Base-by-base conservation (phyloP, 495 filamentous ascomycete genomes). In the Lasiosphaeris hirsuta region DNA sequence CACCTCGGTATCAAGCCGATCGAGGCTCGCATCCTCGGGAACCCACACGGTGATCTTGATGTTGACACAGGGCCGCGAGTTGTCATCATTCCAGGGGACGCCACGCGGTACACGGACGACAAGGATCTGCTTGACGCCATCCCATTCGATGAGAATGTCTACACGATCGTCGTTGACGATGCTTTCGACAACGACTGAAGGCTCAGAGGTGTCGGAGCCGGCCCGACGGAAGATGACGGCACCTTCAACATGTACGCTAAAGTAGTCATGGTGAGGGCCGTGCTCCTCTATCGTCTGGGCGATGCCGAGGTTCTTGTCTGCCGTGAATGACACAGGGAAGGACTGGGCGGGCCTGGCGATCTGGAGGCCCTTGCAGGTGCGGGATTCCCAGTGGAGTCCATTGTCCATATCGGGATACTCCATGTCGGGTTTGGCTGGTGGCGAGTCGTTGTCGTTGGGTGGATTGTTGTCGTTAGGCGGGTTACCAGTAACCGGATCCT, bases 11-110 rank as follows among this genome's bases (percentile, higher is more conserved):
- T n/a, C 10, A 11, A 80, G 59, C 1, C 9, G 45, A 3, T 62
- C 49, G 5, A 79, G 66, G 14, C 45, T 46, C 1, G 60, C 66
- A 43, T 58, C 56, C 18, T 63, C 58, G 40, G 77, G 76, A 0
- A 77, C 71, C 73, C 74, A 78, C 40, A 73, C 60, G 9, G 75
- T 80, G 11, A 63, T 61, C 10, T 62, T 63, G 44, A 80, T 56
- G 34, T 66, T 69, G 10, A 77, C 57, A 53, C 77, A 79, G 8
- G 74, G 72, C 51, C 58, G 34, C 14, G 55, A 45, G 11, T 48
- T 51, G 23, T 55, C 47, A 11, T 61, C 52, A 23, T 42, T 13
- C 63, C 69, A 58, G 10, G 67, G 58, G 59, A 69, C 51, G n/a
- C 44, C 54, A 18, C 62, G 59, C 0, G 74, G 76, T 34, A 72